Evolutionary conservation across 2,329 filamentous ascomycete species (phyloP), one percentile per base, ranked within the genome.

Genomic region (Exserohilum turcica): DNA sequence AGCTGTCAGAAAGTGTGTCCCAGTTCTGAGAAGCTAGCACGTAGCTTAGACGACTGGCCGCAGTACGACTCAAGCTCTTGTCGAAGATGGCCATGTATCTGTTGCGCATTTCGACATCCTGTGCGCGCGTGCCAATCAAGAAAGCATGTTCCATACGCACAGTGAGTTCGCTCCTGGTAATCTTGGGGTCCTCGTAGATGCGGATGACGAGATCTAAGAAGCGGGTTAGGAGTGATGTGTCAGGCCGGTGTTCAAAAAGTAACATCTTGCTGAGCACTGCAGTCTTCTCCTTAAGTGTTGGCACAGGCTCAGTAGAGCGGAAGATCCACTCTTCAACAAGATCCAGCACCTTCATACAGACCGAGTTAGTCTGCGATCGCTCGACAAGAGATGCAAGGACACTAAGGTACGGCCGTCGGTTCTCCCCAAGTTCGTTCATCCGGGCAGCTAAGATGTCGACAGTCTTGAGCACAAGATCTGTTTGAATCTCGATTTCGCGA

Each of bases 241-340:
- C 93, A 24, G 83, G 78, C 33, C 94, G 85, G 52, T 90, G 86
- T 75, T 99, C 94, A 64, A 99, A 99, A 0, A 92, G 87, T 13
- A 97, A 79, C 94, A 99, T 99, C 78, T 99, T 99, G 67, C 96
- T 92, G n/a, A 99, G 79, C 1, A 99, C 94, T 1, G 95, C 95
- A 0, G 93, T 97, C 79, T 99, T 99, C 76, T 99, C 95, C 74
- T 99, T 99, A 1, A 99, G 82, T 0, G 94, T 99, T 0, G 94
- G 94, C 83, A 94, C 97, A 2, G 92, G 94, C 59, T 96, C 94
- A 53, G 91, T 92, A 0, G 91, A 94, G 61, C 91, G 86, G 79
- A 99, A 99, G 5, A 99, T 90, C 95, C 95, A 99, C 28, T 83
- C 84, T 72, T 97, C 93, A 3, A 97, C 93, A 84, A 99, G 93